A percentile compares a stretch with the other conserved stretches of the same genome.
Evolutionary conservation across 148 eudicot genomes (phyloP).

Genomic region (Rhododendron griersonianum): DNA sequence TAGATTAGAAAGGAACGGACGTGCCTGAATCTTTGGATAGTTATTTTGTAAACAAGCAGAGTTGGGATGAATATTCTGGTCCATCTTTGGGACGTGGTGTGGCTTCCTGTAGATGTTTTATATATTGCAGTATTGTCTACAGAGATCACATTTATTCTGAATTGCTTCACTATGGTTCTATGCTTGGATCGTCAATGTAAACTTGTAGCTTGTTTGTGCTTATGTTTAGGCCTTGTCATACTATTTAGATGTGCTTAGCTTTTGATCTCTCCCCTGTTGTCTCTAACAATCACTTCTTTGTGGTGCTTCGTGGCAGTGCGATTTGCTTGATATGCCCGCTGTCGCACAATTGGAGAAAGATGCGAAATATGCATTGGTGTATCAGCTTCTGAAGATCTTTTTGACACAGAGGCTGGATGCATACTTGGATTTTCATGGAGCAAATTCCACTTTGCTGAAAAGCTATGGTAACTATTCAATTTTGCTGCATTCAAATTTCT

Average conservation of each 20-base stretch:
- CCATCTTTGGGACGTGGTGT: not conserved
- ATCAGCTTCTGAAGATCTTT: conserved; percentile 81
- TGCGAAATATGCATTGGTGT: conserved; percentile 47
- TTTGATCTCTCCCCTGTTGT: not conserved
- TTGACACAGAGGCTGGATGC: conserved; percentile 76
- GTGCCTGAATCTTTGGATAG: not conserved
- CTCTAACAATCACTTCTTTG: not conserved
- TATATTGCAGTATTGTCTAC: not conserved
- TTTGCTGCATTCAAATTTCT: not conserved
- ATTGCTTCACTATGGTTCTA: not conserved
- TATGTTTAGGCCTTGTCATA: too few species aligned
- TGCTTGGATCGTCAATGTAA: not conserved
- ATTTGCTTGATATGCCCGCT: conserved; percentile 82
- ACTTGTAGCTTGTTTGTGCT: too few species aligned
- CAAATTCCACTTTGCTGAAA: conserved; percentile 52
- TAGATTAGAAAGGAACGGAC: not conserved
- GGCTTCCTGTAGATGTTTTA: not conserved
- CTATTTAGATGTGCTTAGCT: not conserved
- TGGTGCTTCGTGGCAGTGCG: conserved; percentile 61
- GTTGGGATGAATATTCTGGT: not conserved
- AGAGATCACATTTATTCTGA: not conserved
- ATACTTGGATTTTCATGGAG: conserved; percentile 60
- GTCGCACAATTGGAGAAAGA: conserved; percentile 87
- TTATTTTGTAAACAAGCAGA: not conserved
- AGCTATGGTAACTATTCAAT: conserved; percentile 49